Evolutionary conservation across 345 rosid species (phyloP).

Genomic region (Melaleuca quinquenervia): DNA sequence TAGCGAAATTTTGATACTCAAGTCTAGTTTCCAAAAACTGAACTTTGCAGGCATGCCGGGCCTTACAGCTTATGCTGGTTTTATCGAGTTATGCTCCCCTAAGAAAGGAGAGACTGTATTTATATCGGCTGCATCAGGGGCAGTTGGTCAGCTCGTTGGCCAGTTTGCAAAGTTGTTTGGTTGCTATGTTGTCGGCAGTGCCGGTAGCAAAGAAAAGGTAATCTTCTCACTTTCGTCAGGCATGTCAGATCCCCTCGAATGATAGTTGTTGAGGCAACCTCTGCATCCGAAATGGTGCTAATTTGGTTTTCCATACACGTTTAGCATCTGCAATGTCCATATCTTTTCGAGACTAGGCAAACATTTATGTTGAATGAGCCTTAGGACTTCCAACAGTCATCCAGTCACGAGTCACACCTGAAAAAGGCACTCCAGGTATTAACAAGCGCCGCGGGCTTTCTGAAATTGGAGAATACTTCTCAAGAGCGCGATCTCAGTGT

Average conservation of each 20-base stretch:
- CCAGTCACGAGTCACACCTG: background rate
- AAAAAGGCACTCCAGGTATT: no score
- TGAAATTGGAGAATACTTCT: background rate
- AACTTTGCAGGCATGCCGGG: background rate
- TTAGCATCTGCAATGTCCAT: background rate
- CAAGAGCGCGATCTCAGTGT: background rate
- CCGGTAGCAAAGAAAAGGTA: background rate
- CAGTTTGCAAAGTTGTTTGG: background rate
- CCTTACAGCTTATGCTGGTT: background rate
- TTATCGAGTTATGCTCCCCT: background rate
- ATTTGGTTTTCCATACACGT: background rate
- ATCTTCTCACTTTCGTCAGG: background rate
- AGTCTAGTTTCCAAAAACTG: background rate
- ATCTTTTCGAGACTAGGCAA: background rate
- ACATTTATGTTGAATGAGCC: background rate
- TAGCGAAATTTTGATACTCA: background rate
- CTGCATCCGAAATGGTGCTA: background rate
- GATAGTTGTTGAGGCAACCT: background rate
- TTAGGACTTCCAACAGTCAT: background rate
- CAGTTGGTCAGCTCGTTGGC: constrained; percentile 1
- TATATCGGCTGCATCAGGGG: constrained; percentile 2
- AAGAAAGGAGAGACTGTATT: background rate
- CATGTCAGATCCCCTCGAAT: background rate
- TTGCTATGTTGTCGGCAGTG: constrained; percentile 1
- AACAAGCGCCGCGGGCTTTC: background rate